Percentiles rank a stretch among this genome's conserved stretches.
Evolutionary conservation across 208 protist genomes (phyloP).

Genomic region (Borovskyia barvae): DNA sequence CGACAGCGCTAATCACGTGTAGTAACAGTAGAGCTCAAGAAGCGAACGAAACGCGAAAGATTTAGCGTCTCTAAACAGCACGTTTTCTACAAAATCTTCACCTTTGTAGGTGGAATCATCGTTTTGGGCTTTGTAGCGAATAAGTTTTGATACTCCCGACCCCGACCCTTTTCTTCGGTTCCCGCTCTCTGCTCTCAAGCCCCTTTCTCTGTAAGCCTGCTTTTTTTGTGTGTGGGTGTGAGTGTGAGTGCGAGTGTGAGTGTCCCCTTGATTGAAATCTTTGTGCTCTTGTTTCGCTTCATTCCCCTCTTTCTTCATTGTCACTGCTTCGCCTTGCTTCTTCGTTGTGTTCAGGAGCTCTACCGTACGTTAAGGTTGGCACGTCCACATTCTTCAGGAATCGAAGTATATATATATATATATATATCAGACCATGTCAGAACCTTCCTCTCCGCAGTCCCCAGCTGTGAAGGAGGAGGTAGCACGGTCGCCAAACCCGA

Average conservation of each 20-base stretch:
- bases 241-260: background rate
- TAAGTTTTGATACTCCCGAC: too few species aligned
- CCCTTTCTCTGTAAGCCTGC: background rate
- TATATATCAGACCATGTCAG: constrained; percentile 1
- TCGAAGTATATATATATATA: too few species aligned
- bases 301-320: background rate
- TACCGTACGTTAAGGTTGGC: background rate
- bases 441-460: background rate
- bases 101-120: background rate
- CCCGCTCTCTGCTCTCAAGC: too few species aligned
- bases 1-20: background rate
- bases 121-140: background rate
- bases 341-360: background rate
- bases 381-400: too few species aligned
- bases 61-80: too few species aligned
- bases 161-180: too few species aligned
- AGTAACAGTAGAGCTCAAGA: background rate
- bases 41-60: background rate
- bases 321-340: constrained; percentile 4
- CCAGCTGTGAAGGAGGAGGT: constrained; percentile 13
- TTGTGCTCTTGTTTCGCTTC: background rate
- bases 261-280: background rate
- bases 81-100: too few species aligned
- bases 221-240: background rate
- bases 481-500: too few species aligned